Conservation (phyloP, 1,139 yeast species). For the Candida glucosophila region DNA sequence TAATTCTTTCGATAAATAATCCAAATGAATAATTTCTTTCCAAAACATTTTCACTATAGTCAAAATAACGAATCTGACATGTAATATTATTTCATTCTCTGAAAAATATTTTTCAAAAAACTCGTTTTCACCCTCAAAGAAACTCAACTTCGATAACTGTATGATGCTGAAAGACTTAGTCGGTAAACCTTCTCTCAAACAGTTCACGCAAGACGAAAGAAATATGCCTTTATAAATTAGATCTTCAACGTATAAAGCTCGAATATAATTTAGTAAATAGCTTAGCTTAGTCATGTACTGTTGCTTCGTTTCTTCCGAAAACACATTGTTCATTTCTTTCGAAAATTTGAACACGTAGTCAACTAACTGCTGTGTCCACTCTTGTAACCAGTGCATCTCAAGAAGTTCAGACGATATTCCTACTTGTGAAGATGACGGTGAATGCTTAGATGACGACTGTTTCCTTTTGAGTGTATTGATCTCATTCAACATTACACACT, state of each 20-base stretch:
- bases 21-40: slow-evolving; percentile 50
- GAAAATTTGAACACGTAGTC: slow-evolving; percentile 50
- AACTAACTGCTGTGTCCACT: slow-evolving; percentile 79
- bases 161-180: slow-evolving; percentile 11
- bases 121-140: not conserved
- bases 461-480: slow-evolving; percentile 59
- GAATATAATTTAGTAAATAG: slow-evolving; percentile 51
- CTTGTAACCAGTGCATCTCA: slow-evolving; percentile 64
- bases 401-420: slow-evolving; percentile 17
- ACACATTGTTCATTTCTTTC: slow-evolving; percentile 22
- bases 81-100: slow-evolving; percentile 6
- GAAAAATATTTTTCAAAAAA: not conserved
- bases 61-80: slow-evolving; percentile 30
- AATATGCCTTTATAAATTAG: slow-evolving; percentile 56
- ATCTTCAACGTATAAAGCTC: slow-evolving; percentile 60
- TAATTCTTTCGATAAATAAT: slow-evolving; percentile 51
- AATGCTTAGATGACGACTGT: slow-evolving; percentile 9
- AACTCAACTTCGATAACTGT: not conserved
- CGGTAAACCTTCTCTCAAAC: slow-evolving; percentile 48
- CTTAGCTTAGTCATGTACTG: slow-evolving; percentile 46
- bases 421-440: slow-evolving; percentile 5
- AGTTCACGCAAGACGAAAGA: slow-evolving; percentile 53
- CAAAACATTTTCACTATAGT: slow-evolving; percentile 62
- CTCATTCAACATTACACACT: slow-evolving; percentile 81
- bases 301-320: slow-evolving; percentile 22